phyloP scores from a whole-genome alignment of 306 rosid species.

The Trichosanthes truncata region DNA sequence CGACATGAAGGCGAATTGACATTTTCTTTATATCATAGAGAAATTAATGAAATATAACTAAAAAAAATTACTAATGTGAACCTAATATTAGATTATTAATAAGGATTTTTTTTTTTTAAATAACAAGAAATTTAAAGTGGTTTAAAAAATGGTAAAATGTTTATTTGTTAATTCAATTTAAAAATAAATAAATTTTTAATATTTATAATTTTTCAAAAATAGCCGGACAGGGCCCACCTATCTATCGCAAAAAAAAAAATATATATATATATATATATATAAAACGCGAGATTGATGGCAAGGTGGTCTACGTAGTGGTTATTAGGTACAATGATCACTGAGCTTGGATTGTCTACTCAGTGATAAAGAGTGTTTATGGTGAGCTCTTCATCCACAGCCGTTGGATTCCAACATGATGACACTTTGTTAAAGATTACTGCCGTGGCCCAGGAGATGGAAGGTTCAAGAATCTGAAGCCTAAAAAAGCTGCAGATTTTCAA shows the following conservation, averaged over 20 bases:
- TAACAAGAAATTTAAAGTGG: no score
- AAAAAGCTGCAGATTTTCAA: neutral
- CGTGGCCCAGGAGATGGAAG: neutral
- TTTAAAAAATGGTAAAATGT: no score
- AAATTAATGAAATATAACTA: no score
- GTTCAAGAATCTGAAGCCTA: neutral
- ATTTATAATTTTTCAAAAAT: no score
- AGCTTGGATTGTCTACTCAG: neutral
- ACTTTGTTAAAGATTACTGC: neutral
- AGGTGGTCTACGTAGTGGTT: neutral
- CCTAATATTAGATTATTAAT: no score
- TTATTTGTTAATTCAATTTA: no score
- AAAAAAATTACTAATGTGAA: no score
- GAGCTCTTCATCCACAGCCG: neutral
- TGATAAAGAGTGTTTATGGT: neutral
- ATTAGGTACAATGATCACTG: neutral
- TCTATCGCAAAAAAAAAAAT: neutral
- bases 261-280: no score
- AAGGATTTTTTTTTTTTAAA: no score
- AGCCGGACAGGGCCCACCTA: neutral
- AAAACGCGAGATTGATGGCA: neutral
- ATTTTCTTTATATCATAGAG: no score
- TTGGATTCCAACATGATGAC: neutral
- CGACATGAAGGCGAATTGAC: no score
- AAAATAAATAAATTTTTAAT: no score